phyloP scores from a whole-genome alignment of 768 basidiomycete genomes.

The Phylloporus scabripes region DNA sequence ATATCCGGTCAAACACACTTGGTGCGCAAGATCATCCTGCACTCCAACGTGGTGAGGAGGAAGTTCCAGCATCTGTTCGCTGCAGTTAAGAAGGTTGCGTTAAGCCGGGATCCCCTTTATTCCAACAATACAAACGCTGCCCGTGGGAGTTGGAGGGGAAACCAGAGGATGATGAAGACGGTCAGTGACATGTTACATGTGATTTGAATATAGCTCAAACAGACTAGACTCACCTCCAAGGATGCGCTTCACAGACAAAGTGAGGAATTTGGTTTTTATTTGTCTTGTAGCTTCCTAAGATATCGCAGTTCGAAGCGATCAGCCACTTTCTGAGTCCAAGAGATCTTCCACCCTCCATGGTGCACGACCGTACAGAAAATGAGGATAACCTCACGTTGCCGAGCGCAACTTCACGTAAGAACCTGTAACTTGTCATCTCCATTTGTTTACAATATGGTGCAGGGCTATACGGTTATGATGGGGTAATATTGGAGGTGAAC shows the following conservation, averaged over 20 bases:
- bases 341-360: slow-evolving; percentile 76
- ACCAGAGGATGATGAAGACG: slow-evolving; percentile 81
- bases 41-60: slow-evolving; percentile 74
- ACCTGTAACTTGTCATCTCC: neutral
- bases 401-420: slow-evolving; percentile 63
- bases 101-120: slow-evolving; percentile 83
- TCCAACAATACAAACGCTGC: slow-evolving; percentile 88
- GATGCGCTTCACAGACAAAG: slow-evolving; percentile 68
- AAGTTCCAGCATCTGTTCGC: neutral
- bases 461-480: slow-evolving; percentile 67
- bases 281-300: neutral
- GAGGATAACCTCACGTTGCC: slow-evolving; percentile 67
- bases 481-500: slow-evolving; percentile 74
- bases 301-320: slow-evolving; percentile 68
- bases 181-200: slow-evolving; percentile 32
- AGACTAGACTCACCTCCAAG: slow-evolving; percentile 63
- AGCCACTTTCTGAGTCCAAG: slow-evolving; percentile 70
- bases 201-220: neutral
- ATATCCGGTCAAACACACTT: slow-evolving; percentile 65
- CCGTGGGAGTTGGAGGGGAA: slow-evolving; percentile 81
- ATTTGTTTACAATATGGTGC: slow-evolving; percentile 1
- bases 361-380: slow-evolving; percentile 72
- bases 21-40: slow-evolving; percentile 80
- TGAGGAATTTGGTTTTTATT: slow-evolving; percentile 23
- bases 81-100: neutral